Base-by-base conservation (phyloP, 1,284 basidiomycete species). In the Heterobasidion irregulare region DNA sequence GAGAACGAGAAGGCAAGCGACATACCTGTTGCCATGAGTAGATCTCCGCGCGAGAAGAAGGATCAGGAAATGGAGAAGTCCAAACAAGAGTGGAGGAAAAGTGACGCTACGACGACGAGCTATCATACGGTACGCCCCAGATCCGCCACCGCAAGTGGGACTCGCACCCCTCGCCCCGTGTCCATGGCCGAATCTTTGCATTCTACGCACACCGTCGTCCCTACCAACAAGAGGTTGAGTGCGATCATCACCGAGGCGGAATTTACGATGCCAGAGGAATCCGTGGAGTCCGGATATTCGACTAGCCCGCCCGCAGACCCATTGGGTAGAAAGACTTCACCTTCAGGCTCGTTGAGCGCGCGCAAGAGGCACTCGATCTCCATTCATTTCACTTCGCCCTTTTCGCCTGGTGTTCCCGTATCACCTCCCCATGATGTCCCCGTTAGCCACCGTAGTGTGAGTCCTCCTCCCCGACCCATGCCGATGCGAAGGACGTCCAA, bases 171-270 rank as follows among this genome's bases (percentile, higher is more conserved):
- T 34, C 75, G 86, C 15, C 86, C 87, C 5, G 84, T 85, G 32
- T 89, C 87, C 8, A 79, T 84, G 68, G 85, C 84, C 6, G 86
- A 87, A 56, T 86, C 84, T 0, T 70, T 87, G 54, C 84, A 86
- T 53, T 88, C 85, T 7, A 83, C 75, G 10, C 76, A 83, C 63
- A 89, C 86, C 18, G 71, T 89, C 54, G 79, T 86, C 2, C 75
- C 83, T 9, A 70, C 74, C 26, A 80, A 77, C 65, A 83, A 79
- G 65, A 77, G 87, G 19, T 68, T 84, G 49, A 89, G 87, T 64
- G 80, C 84, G 4, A 71, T 88, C 38, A 72, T 86, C 52, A 78
- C 76, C 6, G 86, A 87, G 61, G 75, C 79, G 18, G 83, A 86
- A 57, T 84, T 82, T 64, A 61, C 66, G 41, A 67, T 66, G 62